These are phyloP conservation scores for Margaritispora aquatica DNA, from an alignment of 495 filamentous ascomycete species.

Conservation along the genomic window DNA sequence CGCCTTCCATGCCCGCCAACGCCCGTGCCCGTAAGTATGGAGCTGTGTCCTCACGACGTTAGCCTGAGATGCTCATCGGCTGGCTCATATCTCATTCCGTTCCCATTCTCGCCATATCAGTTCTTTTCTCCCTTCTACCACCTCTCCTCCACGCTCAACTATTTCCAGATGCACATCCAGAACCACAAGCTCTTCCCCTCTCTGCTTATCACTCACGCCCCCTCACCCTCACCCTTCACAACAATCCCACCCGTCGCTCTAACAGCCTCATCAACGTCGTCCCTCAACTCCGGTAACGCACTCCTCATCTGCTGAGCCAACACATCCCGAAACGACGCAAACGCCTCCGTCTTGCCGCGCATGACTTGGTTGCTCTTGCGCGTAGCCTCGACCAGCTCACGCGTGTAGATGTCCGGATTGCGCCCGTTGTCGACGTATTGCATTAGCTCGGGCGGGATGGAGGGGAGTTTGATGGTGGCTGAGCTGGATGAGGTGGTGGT, in stretches of 20 bases:
- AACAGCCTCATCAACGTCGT: slow-evolving; percentile 60
- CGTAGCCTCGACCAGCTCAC: slow-evolving; percentile 91
- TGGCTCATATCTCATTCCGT: too few relatives aligned
- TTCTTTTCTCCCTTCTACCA: too few relatives aligned
- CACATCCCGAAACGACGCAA: slow-evolving; percentile 71
- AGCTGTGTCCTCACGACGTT: too few relatives aligned
- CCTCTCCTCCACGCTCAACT: too few relatives aligned
- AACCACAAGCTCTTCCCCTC: not conserved
- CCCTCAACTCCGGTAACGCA: slow-evolving; percentile 69
- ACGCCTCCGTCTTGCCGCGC: slow-evolving; percentile 79
- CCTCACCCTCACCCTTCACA: not conserved
- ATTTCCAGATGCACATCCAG: too few relatives aligned
- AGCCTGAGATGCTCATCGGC: too few relatives aligned
- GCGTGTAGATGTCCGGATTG: slow-evolving; percentile 97
- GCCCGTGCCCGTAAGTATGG: too few relatives aligned
- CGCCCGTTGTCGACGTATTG: slow-evolving; percentile 88
- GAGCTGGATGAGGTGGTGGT: slow-evolving; percentile 23
- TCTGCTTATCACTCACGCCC: too few relatives aligned
- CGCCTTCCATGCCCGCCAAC: too few relatives aligned
- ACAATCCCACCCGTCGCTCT: slow-evolving; percentile 28
- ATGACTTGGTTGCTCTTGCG: slow-evolving; percentile 77
- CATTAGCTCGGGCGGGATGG: slow-evolving; percentile 82
- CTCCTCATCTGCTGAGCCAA: slow-evolving; percentile 72
- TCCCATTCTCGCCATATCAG: too few relatives aligned
- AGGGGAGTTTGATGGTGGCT: slow-evolving; percentile 24